A percentile compares a stretch with the other conserved stretches of the same genome.
phyloP scores from a whole-genome alignment of 176 grass and related monocot genomes.

The Pontederia crassipes region DNA sequence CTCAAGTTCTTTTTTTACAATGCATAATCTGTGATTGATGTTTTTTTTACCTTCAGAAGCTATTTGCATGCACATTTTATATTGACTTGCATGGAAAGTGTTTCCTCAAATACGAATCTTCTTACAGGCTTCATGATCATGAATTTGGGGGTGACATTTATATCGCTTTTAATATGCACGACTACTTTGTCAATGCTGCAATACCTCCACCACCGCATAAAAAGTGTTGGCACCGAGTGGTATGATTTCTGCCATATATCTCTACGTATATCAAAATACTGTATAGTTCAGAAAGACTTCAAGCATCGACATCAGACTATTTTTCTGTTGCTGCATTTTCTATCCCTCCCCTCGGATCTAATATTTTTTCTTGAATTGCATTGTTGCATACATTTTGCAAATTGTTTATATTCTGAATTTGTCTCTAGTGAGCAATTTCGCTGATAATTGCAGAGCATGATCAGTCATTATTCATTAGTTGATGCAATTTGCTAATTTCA shows the following conservation, averaged over 20 bases:
- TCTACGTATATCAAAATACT: background rate
- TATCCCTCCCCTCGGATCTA: no score
- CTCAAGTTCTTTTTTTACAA: background rate
- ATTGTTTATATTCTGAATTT: no score
- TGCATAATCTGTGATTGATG: background rate
- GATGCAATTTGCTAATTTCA: slow-evolving; percentile 10
- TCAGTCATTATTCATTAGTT: background rate
- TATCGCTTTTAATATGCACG: slow-evolving; percentile 87
- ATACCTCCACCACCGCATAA: slow-evolving; percentile 59
- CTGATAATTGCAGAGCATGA: no score
- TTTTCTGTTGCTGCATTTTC: no score
- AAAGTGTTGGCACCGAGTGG: slow-evolving; percentile 73
- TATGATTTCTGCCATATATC: slow-evolving; percentile 26
- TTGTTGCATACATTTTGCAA: no score
- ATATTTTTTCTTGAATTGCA: no score
- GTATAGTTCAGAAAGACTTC: no score
- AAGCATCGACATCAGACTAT: no score
- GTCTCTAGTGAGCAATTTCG: no score
- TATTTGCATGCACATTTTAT: background rate
- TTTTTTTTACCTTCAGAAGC: background rate
- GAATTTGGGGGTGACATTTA: slow-evolving; percentile 60
- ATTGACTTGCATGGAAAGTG: no score
- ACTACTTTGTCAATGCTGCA: slow-evolving; percentile 51
- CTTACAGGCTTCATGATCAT: slow-evolving; percentile 62
- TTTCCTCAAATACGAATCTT: slow-evolving; percentile 1